Percentiles rank a stretch among this genome's conserved stretches.
These are phyloP conservation scores for Wickerhamiella spandovensis DNA, from an alignment of 805 yeast species.

Conservation along the genomic window DNA sequence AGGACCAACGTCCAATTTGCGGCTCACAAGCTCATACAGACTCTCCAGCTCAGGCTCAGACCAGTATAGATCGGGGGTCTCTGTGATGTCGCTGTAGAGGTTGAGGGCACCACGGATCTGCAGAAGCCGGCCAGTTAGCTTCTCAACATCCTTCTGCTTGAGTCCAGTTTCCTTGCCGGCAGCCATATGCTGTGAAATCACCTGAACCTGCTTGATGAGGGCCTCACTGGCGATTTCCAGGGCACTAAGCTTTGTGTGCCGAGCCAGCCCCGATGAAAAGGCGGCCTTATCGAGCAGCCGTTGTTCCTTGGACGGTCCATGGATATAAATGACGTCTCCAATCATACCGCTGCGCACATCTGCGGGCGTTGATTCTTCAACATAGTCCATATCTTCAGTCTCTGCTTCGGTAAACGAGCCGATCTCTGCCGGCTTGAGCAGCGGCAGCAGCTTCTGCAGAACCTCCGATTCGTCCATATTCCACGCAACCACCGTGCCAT, in stretches of 20 bases:
- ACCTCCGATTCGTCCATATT: constrained; percentile 51
- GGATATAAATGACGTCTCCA: constrained; percentile 62
- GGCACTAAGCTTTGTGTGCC: constrained; percentile 76
- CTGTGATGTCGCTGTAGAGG: constrained; percentile 74
- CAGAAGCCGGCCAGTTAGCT: constrained; percentile 60
- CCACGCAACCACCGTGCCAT: constrained; percentile 81
- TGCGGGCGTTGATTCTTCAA: constrained; percentile 30
- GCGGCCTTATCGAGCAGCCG: constrained; percentile 68
- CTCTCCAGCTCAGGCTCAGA: constrained; percentile 73
- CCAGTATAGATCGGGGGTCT: constrained; percentile 91
- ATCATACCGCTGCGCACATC: constrained; percentile 34
- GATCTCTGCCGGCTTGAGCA: constrained; percentile 36
- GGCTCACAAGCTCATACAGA: constrained; percentile 58
- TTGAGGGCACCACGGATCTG: constrained; percentile 71
- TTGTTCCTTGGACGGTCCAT: constrained; percentile 34
- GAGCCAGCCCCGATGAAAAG: constrained; percentile 72
- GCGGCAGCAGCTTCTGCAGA: constrained; percentile 29
- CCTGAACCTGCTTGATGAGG: constrained; percentile 49
- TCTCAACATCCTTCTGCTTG: constrained; percentile 40
- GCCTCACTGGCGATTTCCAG: constrained; percentile 60
- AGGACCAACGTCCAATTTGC: constrained; percentile 59
- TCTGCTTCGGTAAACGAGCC: constrained; percentile 40
- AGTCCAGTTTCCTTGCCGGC: constrained; percentile 41
- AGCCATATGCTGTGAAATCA: constrained; percentile 52
- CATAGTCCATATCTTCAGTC: constrained; percentile 77